Base-by-base conservation (phyloP, 2,329 filamentous ascomycete genomes). In the Penicillium psychrosexuale region DNA sequence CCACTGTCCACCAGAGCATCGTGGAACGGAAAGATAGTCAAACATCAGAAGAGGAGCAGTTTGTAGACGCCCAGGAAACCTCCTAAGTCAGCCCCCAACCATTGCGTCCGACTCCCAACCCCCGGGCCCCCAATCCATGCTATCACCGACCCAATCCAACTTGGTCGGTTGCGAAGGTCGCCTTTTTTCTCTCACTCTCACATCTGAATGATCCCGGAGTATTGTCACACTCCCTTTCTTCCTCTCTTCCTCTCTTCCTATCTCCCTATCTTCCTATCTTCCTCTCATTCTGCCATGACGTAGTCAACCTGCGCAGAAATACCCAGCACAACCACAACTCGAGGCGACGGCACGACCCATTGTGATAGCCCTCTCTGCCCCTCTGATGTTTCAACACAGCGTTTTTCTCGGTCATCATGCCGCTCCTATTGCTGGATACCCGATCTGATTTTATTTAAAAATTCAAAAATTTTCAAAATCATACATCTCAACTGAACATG, bases 31-130 rank as follows among this genome's bases (percentile, higher is more conserved):
- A 67, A 42, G 73, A 76, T 55, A 75, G 75, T 0, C 61, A 66
- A 49, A 75, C 74, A 12, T 68, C 69, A 17, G 70, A 73, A 33
- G 62, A 72, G 38, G 74, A 78, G 47, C 63, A 72, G 38, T 78
- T 78, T 59, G 74, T 78, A 40, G 76, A 78, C 64, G 76, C 76
- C 37, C 56, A 69, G 57, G 68, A 71, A 51, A 58, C 56, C 31
- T 54, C 62, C 63, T 59, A 53, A 53, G 36, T 24, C 36, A 44
- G 28, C 33, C 30, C 34, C 13, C 31, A 34, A 50, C 50, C 37
- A 44, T 34, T 27, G 37, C 47, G 37, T 42, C 19, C 19, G 19
- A 19, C 19, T 19, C 19, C 48, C 53, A 36, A 7, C 27, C 22
- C 40, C 24, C 47, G 17, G 27, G 27, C 17, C 27, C 37, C 47